Evolutionary conservation across 805 yeast genomes (phyloP), one percentile per base, ranked within the genome.

Genomic region (Myxozyma vanderwaltii): DNA sequence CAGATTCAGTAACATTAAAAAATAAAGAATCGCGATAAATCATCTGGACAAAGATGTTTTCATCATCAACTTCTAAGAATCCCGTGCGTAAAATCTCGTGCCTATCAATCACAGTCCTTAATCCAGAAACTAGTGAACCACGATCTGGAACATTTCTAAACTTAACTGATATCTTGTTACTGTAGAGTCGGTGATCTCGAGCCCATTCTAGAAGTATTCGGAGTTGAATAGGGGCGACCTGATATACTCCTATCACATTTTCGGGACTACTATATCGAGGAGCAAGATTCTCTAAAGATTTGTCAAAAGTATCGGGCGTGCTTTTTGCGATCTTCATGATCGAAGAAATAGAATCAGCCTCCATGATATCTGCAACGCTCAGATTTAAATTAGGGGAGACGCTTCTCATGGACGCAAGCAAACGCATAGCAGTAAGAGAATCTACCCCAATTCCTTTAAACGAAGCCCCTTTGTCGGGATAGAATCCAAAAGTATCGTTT

Each of bases 11-110:
- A 41, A 54, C 36, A 10, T n/a, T 8, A 4, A 54, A 29, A 15
- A 36, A 53, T 6, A 45, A 23, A 5, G 57, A 53, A 36, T 55
- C 56, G 8, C 39, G 26, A 46, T 61, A 58, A 3, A 61, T 56
- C 1, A 58, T 15, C 40, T 61, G 65, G 10, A 53, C 44, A 29
- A 58, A 51, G 10, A 31, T 50, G 12, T 23, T 10, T 2, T 39
- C 52, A 23, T 53, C 62, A 5, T 41, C 39, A 12, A 43, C 40
- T 8, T 31, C 31, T 19, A 48, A 27, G 45, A 61, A 65, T 5
- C 66, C 67, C 13, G 66, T 61, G 8, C 68, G 44, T n/a, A 65
- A 40, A 13, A 63, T 59, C 31, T 61, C 58, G 33, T 62, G 61
- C 23, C 27, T 39, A 27, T 59, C 58, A 13, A 64, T 52, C 13